Percentiles rank a stretch among this genome's conserved stretches.
These are phyloP conservation scores for Ceratobasidium sp. DNA, from an alignment of 1,284 basidiomycete genomes.

Conservation along the genomic window DNA sequence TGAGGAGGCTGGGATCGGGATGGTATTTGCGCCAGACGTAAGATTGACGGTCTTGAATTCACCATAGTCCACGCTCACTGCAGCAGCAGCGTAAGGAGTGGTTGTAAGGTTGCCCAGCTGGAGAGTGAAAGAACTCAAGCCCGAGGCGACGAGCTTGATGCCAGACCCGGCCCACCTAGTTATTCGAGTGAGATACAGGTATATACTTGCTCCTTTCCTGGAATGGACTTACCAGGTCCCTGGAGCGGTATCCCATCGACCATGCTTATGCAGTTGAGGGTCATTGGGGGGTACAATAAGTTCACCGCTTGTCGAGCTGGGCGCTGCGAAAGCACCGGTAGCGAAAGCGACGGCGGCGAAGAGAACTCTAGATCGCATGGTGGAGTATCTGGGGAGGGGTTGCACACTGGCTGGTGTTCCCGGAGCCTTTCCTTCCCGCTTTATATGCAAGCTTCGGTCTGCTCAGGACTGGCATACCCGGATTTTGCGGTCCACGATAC, in stretches of 20 bases:
- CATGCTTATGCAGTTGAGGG: constrained; percentile 19
- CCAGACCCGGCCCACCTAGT: constrained; percentile 59
- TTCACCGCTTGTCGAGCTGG: background rate
- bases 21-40: constrained; percentile 55
- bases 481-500: too few relatives aligned
- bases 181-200: background rate
- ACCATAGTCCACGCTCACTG: constrained; percentile 59
- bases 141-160: constrained; percentile 58
- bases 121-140: constrained; percentile 55
- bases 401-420: too few relatives aligned
- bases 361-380: background rate
- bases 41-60: constrained; percentile 58
- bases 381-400: too few relatives aligned
- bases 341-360: background rate
- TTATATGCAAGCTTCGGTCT: too few relatives aligned
- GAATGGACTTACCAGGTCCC: constrained; percentile 55
- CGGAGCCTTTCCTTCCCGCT: too few relatives aligned
- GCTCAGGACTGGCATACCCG: too few relatives aligned
- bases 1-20: constrained; percentile 49
- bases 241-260: constrained; percentile 51
- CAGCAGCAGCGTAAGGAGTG: constrained; percentile 54
- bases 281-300: background rate
- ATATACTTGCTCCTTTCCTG: too few relatives aligned
- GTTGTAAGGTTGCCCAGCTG: constrained; percentile 61
- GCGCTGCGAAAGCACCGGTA: background rate